Evolutionary conservation across 148 eudicot genomes (phyloP), one percentile per base, ranked within the genome.

Genomic region (Chenopodium album): DNA sequence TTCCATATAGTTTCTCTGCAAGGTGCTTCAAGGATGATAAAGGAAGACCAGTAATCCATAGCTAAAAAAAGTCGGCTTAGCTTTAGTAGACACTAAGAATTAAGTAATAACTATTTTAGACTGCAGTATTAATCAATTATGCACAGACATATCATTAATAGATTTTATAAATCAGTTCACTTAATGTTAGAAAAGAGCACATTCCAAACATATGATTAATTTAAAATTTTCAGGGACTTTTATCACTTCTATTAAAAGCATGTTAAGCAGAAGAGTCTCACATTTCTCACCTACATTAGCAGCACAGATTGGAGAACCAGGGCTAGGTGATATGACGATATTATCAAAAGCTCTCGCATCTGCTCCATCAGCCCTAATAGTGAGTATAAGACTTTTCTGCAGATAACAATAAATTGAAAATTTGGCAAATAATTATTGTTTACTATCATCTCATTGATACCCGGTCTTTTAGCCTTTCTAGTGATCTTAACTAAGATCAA

Each of bases 291-390:
- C 99, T 88, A 97, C 89, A 84, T 97, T 98, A 69, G 89, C 84
- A 31, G 91, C 80, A 83, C 93, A 86, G 73, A 87, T 74, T 66
- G 99, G 99, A 78, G 98, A 94, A 79, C 99, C 99, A 79, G 99
- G 99, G 41, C 99, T 98, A 23, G 99, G 99, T 60, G 99, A 97
- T 80, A 97, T 94, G 78, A 97, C 98, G 84, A 97, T 90, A 85
- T 92, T 97, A 84, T 97, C 99, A 82, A 97, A 97, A 56, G 93
- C 94, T 84, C 87, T 90, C 83, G 34, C 34, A 32, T 32, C 34
- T 32, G 34, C 34, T 32, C 26, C 34, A 32, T 1, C 34, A 32
- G 34, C 34, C 34, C 34, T 32, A 32, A 32, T 32, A 32, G 34
- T 32, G 34, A 32, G 34, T 32, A 32, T 32, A 32, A 32, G 34